These are phyloP conservation scores for Vitis cinerea DNA, from an alignment of 164 flowering plant species.

Conservation along the genomic window DNA sequence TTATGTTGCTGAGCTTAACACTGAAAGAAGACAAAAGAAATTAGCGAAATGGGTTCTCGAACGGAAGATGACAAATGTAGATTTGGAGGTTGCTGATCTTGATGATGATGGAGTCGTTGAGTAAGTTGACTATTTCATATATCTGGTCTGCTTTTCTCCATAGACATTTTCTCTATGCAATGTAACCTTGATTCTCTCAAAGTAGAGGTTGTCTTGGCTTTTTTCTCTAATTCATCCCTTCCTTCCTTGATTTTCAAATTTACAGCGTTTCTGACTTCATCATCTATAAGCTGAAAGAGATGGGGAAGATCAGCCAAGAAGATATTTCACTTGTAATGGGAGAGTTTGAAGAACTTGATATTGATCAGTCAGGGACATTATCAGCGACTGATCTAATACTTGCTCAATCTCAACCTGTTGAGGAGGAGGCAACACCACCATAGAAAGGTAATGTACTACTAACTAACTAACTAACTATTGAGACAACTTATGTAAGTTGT, in stretches of 20 bases:
- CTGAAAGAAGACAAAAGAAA: conserved; percentile 49
- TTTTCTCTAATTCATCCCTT: neutral
- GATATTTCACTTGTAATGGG: conserved; percentile 61
- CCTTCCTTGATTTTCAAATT: neutral
- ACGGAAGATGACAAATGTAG: conserved; percentile 45
- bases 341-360: conserved; percentile 74
- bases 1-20: conserved; percentile 48
- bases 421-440: conserved; percentile 1
- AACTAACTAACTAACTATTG: no score
- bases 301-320: conserved; percentile 85
- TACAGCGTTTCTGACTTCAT: conserved; percentile 73
- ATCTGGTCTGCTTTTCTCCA: neutral
- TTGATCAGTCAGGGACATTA: conserved; percentile 81
- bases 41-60: conserved; percentile 71
- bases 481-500: no score
- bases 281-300: conserved; percentile 78
- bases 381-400: conserved; percentile 53
- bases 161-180: neutral
- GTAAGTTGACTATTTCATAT: conserved; percentile 28
- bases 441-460: neutral
- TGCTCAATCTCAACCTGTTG: conserved; percentile 31
- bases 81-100: conserved; percentile 88
- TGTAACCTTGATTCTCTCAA: neutral
- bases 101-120: conserved; percentile 63
- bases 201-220: neutral